phyloP scores from a whole-genome alignment of 257 asterid species.

The Solanum chmielewskii region DNA sequence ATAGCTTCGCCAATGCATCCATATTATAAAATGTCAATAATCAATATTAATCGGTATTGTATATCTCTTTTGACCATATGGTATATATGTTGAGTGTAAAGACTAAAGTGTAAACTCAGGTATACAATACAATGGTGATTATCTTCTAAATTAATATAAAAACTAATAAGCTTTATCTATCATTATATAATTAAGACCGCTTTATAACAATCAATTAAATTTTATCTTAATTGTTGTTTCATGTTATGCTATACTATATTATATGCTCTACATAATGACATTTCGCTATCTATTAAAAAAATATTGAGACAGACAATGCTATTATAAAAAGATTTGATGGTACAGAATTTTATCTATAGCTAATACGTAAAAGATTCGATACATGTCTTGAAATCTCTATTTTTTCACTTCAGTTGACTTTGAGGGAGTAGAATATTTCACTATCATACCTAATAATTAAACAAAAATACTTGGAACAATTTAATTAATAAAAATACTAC shows the following conservation, averaged over 20 bases:
- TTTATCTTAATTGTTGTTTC: not conserved
- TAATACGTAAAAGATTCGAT: not conserved
- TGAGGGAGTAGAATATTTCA: not conserved
- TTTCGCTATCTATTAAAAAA: not conserved
- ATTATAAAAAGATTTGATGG: not conserved
- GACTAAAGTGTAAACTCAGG: not conserved
- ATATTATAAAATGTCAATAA: not conserved
- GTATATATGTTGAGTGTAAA: not conserved
- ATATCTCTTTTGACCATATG: not conserved
- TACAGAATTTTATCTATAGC: not conserved
- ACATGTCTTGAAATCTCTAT: not conserved
- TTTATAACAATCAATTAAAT: not conserved
- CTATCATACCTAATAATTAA: not conserved
- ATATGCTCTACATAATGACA: not conserved
- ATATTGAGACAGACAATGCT: not conserved
- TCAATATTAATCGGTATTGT: not conserved
- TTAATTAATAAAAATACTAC: not conserved
- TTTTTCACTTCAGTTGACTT: not conserved
- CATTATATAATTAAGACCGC: not conserved
- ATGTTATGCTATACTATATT: not conserved
- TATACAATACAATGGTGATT: not conserved
- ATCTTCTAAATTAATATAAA: not conserved
- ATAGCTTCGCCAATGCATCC: not conserved
- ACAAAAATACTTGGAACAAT: not conserved
- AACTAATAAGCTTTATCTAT: not conserved